These are phyloP conservation scores for Tricholoma sp. DNA, from an alignment of 768 basidiomycete genomes.

Conservation along the genomic window DNA sequence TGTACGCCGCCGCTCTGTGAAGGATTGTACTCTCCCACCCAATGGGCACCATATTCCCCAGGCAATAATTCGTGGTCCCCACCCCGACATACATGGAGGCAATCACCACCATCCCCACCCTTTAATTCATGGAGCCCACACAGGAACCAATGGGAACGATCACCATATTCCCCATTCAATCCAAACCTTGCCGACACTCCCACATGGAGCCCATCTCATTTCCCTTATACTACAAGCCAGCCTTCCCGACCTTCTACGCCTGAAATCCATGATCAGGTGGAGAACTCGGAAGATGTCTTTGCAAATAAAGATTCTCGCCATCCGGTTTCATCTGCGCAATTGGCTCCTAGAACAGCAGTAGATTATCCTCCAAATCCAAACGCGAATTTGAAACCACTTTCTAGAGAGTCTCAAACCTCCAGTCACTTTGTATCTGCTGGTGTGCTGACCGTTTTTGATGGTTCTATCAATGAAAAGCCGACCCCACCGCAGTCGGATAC, in stretches of 20 bases:
- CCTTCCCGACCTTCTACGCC: neutral
- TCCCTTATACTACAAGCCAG: neutral
- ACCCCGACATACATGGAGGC: neutral
- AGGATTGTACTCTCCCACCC: neutral
- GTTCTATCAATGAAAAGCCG: constrained; percentile 2
- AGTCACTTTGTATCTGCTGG: constrained; percentile 52
- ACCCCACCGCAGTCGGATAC: neutral
- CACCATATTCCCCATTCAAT: neutral
- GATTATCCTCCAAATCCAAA: neutral
- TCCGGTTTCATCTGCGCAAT: neutral
- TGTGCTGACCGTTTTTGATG: constrained; percentile 40
- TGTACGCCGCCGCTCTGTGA: neutral
- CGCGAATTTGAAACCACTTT: neutral
- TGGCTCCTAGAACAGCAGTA: neutral
- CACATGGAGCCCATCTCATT: neutral
- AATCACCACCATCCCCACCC: too few relatives aligned
- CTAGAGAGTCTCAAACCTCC: constrained; percentile 16
- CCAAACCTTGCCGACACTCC: neutral
- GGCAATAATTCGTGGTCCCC: too few relatives aligned
- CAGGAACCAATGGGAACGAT: neutral
- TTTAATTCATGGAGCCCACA: too few relatives aligned
- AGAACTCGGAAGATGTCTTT: neutral
- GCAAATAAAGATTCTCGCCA: too few relatives aligned
- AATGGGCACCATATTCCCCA: too few relatives aligned
- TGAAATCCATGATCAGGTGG: neutral